Evolutionary conservation across 2,329 filamentous ascomycete genomes (phyloP).

Genomic region (Hypoxylon sp.): DNA sequence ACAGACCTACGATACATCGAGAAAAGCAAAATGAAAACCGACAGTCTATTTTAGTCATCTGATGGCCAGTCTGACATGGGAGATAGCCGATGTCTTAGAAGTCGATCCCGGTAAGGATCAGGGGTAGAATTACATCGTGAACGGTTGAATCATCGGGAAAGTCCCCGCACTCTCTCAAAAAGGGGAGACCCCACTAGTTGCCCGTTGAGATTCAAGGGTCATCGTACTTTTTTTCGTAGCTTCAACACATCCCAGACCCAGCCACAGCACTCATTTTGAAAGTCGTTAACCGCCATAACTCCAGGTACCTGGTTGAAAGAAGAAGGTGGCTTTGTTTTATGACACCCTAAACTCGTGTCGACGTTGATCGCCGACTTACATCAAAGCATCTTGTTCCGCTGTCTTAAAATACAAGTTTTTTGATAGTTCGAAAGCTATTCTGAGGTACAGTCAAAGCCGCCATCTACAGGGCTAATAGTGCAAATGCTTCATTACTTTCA

Average conservation of each 20-base stretch:
- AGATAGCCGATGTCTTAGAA: constrained; percentile 48
- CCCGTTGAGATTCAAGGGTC: constrained; percentile 16
- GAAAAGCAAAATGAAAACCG: constrained; percentile 26
- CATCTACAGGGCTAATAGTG: background rate
- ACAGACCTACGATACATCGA: background rate
- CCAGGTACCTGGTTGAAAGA: constrained; percentile 24
- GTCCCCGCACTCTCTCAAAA: constrained; percentile 42
- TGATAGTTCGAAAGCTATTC: constrained; percentile 8
- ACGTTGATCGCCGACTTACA: background rate
- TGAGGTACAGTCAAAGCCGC: background rate
- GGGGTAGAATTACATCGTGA: constrained; percentile 39
- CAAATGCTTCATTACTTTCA: constrained; percentile 6
- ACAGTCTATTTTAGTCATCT: constrained; percentile 39
- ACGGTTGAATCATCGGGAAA: constrained; percentile 28
- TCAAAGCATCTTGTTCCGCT: background rate
- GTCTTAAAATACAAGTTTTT: constrained; percentile 1
- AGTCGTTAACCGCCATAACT: constrained; percentile 22
- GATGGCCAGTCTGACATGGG: constrained; percentile 33
- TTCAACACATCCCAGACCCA: constrained; percentile 31
- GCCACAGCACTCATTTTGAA: constrained; percentile 28
- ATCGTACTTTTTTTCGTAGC: constrained; percentile 17
- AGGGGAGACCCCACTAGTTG: constrained; percentile 37
- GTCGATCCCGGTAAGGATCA: constrained; percentile 47
- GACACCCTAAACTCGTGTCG: constrained; percentile 14
- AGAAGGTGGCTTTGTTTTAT: constrained; percentile 23